Conservation (phyloP, 148 eudicot genomes). For the Pouteria glomerata region DNA sequence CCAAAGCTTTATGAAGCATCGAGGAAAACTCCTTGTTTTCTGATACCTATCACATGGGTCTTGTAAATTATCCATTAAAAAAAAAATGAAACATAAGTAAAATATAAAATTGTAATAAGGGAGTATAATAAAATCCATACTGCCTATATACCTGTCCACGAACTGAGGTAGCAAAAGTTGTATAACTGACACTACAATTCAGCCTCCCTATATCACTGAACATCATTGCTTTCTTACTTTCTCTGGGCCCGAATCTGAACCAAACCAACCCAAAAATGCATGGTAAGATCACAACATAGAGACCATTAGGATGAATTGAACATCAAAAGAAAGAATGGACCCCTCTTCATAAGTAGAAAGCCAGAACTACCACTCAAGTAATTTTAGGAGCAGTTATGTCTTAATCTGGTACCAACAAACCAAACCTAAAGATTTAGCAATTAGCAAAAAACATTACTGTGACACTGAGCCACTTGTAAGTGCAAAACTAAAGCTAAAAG, state of each 20-base stretch:
- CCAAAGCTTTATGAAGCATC: slow-evolving; percentile 88
- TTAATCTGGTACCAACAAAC: neutral
- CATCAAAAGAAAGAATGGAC: neutral
- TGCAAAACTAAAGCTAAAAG: neutral
- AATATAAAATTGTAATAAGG: neutral
- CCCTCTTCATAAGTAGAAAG: neutral
- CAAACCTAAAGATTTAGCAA: neutral
- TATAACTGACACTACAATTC: slow-evolving; percentile 87
- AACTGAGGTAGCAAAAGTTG: slow-evolving; percentile 71
- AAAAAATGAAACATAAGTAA: neutral
- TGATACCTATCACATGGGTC: slow-evolving; percentile 42
- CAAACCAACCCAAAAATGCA: neutral
- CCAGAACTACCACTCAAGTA: neutral
- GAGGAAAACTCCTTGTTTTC: slow-evolving; percentile 76
- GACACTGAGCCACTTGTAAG: neutral
- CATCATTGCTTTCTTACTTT: slow-evolving; percentile 98
- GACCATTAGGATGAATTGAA: neutral
- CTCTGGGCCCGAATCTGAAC: slow-evolving; percentile 91
- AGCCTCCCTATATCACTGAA: slow-evolving; percentile 79
- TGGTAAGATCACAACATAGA: neutral
- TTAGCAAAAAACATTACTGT: neutral
- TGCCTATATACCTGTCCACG: slow-evolving; percentile 61
- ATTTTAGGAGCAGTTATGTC: neutral
- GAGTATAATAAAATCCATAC: neutral
- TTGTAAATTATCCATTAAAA: neutral